Conservation (phyloP, 2,329 filamentous ascomycete species). For the Aspergillus alliaceus region DNA sequence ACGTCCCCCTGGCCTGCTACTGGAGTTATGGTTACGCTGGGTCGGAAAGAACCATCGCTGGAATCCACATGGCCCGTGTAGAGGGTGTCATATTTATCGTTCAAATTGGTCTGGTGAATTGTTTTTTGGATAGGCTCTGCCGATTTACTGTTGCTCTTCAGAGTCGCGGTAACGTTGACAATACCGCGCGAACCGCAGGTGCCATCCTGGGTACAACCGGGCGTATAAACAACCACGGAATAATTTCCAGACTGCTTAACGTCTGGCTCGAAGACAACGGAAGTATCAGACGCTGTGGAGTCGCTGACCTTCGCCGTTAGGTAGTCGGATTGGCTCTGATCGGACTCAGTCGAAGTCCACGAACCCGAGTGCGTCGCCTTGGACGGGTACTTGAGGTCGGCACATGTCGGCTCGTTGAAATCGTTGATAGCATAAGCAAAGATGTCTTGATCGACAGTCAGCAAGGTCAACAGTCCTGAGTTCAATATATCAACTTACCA, state of each 20-base stretch:
- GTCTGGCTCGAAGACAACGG: constrained; percentile 71
- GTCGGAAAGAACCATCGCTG: constrained; percentile 70
- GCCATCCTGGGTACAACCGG: constrained; percentile 79
- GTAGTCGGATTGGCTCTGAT: constrained; percentile 72
- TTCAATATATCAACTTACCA: constrained; percentile 38
- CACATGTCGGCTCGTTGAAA: constrained; percentile 87
- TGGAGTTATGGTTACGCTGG: constrained; percentile 75
- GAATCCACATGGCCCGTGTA: constrained; percentile 84
- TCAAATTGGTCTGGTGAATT: constrained; percentile 89
- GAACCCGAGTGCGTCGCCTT: constrained; percentile 68
- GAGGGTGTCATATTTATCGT: constrained; percentile 93
- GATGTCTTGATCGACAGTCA: constrained; percentile 55
- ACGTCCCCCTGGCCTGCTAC: constrained; percentile 60
- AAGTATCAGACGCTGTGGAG: constrained; percentile 58
- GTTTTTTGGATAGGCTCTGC: constrained; percentile 56
- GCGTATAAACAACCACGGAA: constrained; percentile 85
- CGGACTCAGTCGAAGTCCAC: constrained; percentile 70
- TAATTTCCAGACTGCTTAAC: constrained; percentile 90
- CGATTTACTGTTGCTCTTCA: constrained; percentile 53
- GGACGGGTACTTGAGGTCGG: constrained; percentile 63
- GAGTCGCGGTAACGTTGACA: constrained; percentile 75
- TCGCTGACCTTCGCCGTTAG: constrained; percentile 67
- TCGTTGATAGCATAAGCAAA: constrained; percentile 79
- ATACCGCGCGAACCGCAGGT: constrained; percentile 75
- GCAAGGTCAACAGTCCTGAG: constrained; percentile 10